phyloP scores from a whole-genome alignment of 495 filamentous ascomycete species.

The Barbatosphaeria neglecta region DNA sequence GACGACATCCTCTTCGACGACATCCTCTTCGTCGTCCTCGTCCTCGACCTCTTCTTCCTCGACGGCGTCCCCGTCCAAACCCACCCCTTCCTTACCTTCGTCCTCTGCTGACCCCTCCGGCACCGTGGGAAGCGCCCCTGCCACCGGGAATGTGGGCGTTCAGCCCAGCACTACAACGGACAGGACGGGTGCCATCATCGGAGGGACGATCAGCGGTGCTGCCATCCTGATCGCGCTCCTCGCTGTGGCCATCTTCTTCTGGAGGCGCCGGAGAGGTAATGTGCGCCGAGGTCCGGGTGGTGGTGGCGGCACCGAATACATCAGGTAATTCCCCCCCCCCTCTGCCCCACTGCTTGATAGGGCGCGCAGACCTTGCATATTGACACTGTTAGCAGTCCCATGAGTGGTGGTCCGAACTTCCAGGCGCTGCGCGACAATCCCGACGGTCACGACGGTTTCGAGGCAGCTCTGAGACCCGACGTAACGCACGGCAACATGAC shows the following conservation, averaged over 20 bases:
- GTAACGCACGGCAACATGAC: slow-evolving; percentile 10
- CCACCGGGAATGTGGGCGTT: slow-evolving; percentile 3
- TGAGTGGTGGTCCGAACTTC: background rate
- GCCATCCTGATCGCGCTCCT: slow-evolving; percentile 20
- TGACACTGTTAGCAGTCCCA: background rate
- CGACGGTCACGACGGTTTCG: background rate
- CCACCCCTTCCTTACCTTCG: slow-evolving; percentile 3
- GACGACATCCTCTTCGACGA: slow-evolving; percentile 6
- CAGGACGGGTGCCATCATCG: slow-evolving; percentile 31
- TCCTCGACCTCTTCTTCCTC: slow-evolving; percentile 9
- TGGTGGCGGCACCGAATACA: slow-evolving; percentile 15
- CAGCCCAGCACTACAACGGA: slow-evolving; percentile 5
- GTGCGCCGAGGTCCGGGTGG: slow-evolving; percentile 16
- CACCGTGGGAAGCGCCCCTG: slow-evolving; percentile 1
- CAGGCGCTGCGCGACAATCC: background rate
- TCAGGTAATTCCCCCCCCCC: slow-evolving; percentile 12
- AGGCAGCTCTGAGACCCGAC: background rate
- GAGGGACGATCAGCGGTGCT: slow-evolving; percentile 29
- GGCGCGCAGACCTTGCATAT: background rate
- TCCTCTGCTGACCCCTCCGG: no score
- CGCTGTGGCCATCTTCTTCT: slow-evolving; percentile 14
- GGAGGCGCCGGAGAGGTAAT: slow-evolving; percentile 24
- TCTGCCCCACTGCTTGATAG: background rate
- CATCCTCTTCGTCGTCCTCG: slow-evolving; percentile 5
- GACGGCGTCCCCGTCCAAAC: background rate